A percentile compares a stretch with the other conserved stretches of the same genome.
phyloP scores from a whole-genome alignment of 1,284 basidiomycete species.

The Ceratobasidium sp. region DNA sequence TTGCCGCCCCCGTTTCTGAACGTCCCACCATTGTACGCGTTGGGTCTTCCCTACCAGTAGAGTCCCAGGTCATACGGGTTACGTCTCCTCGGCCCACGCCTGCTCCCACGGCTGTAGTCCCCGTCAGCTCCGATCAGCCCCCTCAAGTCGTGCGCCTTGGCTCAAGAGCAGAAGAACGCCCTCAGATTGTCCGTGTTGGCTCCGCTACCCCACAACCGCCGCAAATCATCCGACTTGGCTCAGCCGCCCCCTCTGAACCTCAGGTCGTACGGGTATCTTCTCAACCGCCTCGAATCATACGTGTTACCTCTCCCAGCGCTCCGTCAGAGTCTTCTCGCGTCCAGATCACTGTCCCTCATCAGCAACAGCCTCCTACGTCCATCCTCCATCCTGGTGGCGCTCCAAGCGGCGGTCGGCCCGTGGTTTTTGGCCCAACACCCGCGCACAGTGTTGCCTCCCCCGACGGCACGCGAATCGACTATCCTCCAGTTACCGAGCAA shows the following conservation, averaged over 20 bases:
- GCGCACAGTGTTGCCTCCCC: neutral
- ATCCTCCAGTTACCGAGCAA: constrained; percentile 26
- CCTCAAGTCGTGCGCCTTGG: constrained; percentile 26
- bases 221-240: constrained; percentile 36
- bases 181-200: constrained; percentile 31
- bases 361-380: neutral
- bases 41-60: constrained; percentile 23
- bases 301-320: constrained; percentile 40
- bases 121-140: constrained; percentile 23
- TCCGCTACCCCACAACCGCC: constrained; percentile 32
- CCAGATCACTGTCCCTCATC: constrained; percentile 23
- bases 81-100: constrained; percentile 26
- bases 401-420: neutral
- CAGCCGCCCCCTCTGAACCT: constrained; percentile 32
- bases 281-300: constrained; percentile 29
- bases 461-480: constrained; percentile 19
- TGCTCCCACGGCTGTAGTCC: constrained; percentile 18
- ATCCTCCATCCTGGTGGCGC: constrained; percentile 30
- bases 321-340: constrained; percentile 27
- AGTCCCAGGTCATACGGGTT: constrained; percentile 45
- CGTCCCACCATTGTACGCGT: constrained; percentile 46
- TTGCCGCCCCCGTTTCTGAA: constrained; percentile 4
- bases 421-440: constrained; percentile 21
- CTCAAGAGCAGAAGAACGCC: constrained; percentile 8
- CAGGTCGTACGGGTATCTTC: constrained; percentile 39